phyloP scores from a whole-genome alignment of 2,329 filamentous ascomycete species.

The Penicillium sumatraense region DNA sequence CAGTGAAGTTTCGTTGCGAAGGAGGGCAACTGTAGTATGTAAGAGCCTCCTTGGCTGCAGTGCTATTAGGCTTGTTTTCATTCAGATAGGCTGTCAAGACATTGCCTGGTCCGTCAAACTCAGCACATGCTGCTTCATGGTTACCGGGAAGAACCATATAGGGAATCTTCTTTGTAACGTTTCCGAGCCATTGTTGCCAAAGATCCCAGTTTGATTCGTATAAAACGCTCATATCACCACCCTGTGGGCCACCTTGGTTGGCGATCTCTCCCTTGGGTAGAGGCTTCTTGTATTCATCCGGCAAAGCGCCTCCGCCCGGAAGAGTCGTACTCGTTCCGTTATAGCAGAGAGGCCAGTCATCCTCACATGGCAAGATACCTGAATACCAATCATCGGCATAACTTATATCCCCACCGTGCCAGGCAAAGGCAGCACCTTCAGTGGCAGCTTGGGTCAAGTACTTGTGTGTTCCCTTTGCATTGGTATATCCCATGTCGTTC shows the following conservation, averaged over 20 bases:
- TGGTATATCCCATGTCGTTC: conserved; percentile 61
- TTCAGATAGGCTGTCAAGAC: conserved; percentile 54
- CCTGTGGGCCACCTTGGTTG: conserved; percentile 52
- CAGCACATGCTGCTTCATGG: conserved; percentile 55
- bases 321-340: conserved; percentile 52
- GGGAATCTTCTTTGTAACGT: conserved; percentile 49
- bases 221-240: conserved; percentile 55
- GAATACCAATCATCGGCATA: conserved; percentile 59
- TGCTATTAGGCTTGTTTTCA: conserved; percentile 49
- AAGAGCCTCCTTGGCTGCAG: conserved; percentile 41
- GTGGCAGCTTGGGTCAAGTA: conserved; percentile 47
- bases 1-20: conserved; percentile 58
- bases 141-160: conserved; percentile 59
- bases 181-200: conserved; percentile 56
- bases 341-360: conserved; percentile 57
- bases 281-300: conserved; percentile 50
- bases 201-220: conserved; percentile 59
- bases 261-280: conserved; percentile 51
- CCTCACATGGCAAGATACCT: conserved; percentile 55
- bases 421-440: conserved; percentile 56
- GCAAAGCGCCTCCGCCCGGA: conserved; percentile 39
- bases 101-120: conserved; percentile 54
- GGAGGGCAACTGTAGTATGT: conserved; percentile 59
- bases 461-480: conserved; percentile 54
- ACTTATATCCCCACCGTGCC: conserved; percentile 58